These are phyloP conservation scores for Tolypocladium tropicale DNA, from an alignment of 2,329 filamentous ascomycete genomes.

Conservation along the genomic window DNA sequence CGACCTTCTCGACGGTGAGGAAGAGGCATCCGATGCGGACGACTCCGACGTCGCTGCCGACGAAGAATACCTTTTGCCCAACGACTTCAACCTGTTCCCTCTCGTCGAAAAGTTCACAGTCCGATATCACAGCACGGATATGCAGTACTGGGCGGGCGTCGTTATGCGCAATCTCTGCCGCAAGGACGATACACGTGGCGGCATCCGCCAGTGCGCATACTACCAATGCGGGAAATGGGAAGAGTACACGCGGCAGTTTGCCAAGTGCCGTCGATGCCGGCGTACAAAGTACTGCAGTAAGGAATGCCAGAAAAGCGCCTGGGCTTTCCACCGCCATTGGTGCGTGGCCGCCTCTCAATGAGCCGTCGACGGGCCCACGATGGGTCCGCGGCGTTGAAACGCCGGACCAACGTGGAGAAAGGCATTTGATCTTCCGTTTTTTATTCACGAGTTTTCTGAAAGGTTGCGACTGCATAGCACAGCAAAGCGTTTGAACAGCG, in stretches of 20 bases:
- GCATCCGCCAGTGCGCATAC: constrained; percentile 94
- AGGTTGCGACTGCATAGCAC: constrained; percentile 28
- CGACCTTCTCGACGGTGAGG: constrained; percentile 64
- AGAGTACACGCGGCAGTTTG: constrained; percentile 90
- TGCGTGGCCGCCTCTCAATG: constrained; percentile 65
- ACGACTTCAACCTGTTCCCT: constrained; percentile 97
- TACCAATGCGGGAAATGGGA: constrained; percentile 99
- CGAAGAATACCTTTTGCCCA: constrained; percentile 82
- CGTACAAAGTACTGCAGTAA: constrained; percentile 99
- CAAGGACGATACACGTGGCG: constrained; percentile 89
- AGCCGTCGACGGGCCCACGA: constrained; percentile 3
- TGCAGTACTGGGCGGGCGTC: constrained; percentile 99
- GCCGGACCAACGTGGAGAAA: neutral
- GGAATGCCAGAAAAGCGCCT: constrained; percentile 97
- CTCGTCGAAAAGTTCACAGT: constrained; percentile 98
- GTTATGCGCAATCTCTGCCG: constrained; percentile 98
- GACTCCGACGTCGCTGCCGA: constrained; percentile 53
- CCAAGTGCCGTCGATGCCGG: constrained; percentile 91
- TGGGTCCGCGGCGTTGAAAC: neutral
- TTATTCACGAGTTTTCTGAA: constrained; percentile 17
- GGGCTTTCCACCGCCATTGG: constrained; percentile 98
- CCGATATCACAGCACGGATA: constrained; percentile 86
- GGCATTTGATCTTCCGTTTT: constrained; percentile 7
- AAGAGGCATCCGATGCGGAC: constrained; percentile 28
- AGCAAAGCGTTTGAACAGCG: constrained; percentile 29